Conservation (phyloP, 139 green algal genomes). For the Asterochloris erici region DNA sequence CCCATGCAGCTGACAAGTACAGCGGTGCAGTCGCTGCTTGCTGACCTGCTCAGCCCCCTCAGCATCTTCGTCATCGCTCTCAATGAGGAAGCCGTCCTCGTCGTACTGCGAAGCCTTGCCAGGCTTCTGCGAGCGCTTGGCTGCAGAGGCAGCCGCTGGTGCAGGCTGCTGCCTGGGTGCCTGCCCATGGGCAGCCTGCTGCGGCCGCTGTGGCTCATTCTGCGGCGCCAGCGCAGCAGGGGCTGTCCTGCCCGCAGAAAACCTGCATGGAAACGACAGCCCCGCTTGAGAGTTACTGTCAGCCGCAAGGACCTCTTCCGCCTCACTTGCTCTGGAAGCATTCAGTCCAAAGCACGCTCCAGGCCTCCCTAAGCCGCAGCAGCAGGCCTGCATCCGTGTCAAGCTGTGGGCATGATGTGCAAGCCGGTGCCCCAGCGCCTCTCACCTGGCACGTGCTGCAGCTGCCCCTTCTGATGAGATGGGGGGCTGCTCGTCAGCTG, state of each 20-base stretch:
- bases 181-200: neutral
- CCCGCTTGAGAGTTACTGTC: neutral
- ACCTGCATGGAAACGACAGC: neutral
- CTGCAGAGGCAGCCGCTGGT: neutral
- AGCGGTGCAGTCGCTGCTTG: neutral
- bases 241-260: neutral
- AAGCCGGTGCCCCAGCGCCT: too few species aligned
- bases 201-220: neutral
- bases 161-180: neutral
- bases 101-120: slow-evolving; percentile 19
- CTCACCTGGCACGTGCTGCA: too few species aligned
- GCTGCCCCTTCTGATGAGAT: too few species aligned
- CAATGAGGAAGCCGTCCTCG: slow-evolving; percentile 21
- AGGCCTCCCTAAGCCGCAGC: too few species aligned
- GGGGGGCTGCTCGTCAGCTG: too few species aligned
- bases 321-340: too few species aligned
- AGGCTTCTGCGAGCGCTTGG: neutral
- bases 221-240: neutral
- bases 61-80: slow-evolving; percentile 13
- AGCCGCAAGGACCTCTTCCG: neutral
- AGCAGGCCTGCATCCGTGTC: too few species aligned
- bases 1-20: neutral
- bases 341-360: too few species aligned
- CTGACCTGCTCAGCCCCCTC: neutral
- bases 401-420: too few species aligned